phyloP scores from a whole-genome alignment of 768 basidiomycete species.

The Asterophora parasitica region DNA sequence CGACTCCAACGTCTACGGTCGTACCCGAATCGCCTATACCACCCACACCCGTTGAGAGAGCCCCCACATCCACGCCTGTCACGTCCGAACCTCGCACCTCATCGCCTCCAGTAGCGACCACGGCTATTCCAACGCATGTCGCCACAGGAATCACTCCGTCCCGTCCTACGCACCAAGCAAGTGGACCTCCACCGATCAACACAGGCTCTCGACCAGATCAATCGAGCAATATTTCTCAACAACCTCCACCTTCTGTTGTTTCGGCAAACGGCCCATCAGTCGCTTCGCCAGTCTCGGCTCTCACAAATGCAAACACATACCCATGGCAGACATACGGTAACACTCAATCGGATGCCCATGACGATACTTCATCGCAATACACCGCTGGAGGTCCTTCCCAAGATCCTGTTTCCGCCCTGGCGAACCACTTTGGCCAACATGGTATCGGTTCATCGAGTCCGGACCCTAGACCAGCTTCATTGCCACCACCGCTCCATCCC shows the following conservation, averaged over 20 bases:
- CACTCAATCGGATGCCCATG: neutral
- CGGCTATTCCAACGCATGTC: conserved; percentile 4
- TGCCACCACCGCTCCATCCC: conserved; percentile 33
- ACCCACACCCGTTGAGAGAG: conserved; percentile 1
- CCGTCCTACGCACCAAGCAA: conserved; percentile 6
- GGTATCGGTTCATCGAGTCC: conserved; percentile 24
- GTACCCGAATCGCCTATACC: conserved; percentile 6
- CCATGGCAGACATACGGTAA: neutral
- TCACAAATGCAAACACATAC: conserved; percentile 3
- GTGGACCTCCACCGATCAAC: conserved; percentile 14
- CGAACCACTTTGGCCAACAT: conserved; percentile 34
- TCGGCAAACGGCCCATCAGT: neutral
- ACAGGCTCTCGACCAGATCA: conserved; percentile 15
- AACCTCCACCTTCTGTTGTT: neutral
- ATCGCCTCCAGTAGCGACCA: neutral
- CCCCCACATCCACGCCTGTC: conserved; percentile 1
- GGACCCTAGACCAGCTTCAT: conserved; percentile 3
- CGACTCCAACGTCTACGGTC: neutral
- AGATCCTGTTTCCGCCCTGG: conserved; percentile 27
- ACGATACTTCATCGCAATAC: neutral
- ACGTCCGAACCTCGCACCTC: neutral
- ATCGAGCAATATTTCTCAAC: conserved; percentile 1
- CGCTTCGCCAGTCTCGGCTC: neutral
- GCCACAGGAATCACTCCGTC: neutral
- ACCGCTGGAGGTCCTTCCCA: conserved; percentile 7